Conservation (phyloP, 345 rosid genomes). For the Bruguiera sexangula region DNA sequence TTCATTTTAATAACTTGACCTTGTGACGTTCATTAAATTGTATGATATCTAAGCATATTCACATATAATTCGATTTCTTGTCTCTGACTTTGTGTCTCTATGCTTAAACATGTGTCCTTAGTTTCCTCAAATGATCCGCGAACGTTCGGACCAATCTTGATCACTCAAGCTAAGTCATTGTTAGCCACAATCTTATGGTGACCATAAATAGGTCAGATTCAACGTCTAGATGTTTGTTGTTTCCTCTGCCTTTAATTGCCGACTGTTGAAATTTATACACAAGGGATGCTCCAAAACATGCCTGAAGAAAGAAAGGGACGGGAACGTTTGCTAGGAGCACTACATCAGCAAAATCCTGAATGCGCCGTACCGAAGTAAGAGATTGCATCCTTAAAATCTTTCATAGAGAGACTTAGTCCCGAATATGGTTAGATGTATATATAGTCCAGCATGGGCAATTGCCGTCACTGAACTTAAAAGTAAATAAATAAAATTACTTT, state of each 20-base stretch:
- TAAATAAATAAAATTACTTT: too few species aligned
- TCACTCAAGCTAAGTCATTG: not conserved
- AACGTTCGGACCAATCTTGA: constrained; percentile 2
- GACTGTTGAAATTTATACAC: not conserved
- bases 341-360: too few species aligned
- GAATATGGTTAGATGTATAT: too few species aligned
- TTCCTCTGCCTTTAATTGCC: not conserved
- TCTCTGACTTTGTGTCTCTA: constrained; percentile 39
- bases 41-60: too few species aligned
- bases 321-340: too few species aligned
- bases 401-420: too few species aligned
- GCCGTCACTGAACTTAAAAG: too few species aligned
- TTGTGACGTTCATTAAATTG: not conserved
- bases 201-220: not conserved
- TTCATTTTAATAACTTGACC: constrained; percentile 12
- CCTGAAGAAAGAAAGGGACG: too few species aligned
- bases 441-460: too few species aligned
- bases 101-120: constrained; percentile 30
- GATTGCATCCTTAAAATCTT: too few species aligned
- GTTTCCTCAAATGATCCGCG: constrained; percentile 12
- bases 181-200: not conserved
- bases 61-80: constrained; percentile 26
- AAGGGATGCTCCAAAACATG: not conserved
- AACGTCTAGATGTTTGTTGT: not conserved
- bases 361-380: too few species aligned